Conservation (phyloP, 1,284 basidiomycete genomes). For the Butyriboletus appendiculatus region DNA sequence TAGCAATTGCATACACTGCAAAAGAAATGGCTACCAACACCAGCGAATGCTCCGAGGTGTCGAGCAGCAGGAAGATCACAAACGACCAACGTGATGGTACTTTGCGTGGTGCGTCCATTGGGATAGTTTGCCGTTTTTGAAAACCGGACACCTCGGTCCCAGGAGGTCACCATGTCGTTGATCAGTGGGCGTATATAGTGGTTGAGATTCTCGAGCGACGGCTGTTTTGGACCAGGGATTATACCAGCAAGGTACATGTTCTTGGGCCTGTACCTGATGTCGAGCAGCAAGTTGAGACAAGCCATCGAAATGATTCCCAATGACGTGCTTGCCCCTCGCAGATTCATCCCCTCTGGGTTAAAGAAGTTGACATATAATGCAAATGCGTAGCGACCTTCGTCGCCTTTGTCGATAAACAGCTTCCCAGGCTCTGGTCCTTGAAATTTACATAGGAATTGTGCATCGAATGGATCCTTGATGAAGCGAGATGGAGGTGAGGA, state of each 20-base stretch:
- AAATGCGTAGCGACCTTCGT: background rate
- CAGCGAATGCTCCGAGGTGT: no score
- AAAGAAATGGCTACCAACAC: no score
- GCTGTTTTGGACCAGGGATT: constrained; percentile 15
- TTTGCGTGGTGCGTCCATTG: no score
- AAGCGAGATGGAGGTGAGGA: background rate
- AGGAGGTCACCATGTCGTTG: no score
- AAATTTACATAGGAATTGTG: constrained; percentile 9
- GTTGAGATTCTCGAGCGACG: constrained; percentile 14
- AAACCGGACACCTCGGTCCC: no score
- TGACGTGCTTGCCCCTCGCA: background rate
- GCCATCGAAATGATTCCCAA: constrained; percentile 9
- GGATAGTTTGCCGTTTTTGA: no score
- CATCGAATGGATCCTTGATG: constrained; percentile 12
- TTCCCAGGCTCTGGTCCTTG: background rate
- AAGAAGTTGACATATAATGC: constrained; percentile 5
- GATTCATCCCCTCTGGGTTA: background rate
- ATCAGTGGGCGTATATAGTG: constrained; percentile 15
- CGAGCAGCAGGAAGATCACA: no score
- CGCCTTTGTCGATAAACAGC: constrained; percentile 5
- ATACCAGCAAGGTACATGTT: constrained; percentile 13
- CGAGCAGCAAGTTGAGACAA: constrained; percentile 2
- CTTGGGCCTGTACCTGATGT: constrained; percentile 8
- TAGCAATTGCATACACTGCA: no score
- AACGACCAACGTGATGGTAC: no score